These are phyloP conservation scores for Circinella minor DNA, from an alignment of 371 early-diverging fungal genomes.

Conservation along the genomic window DNA sequence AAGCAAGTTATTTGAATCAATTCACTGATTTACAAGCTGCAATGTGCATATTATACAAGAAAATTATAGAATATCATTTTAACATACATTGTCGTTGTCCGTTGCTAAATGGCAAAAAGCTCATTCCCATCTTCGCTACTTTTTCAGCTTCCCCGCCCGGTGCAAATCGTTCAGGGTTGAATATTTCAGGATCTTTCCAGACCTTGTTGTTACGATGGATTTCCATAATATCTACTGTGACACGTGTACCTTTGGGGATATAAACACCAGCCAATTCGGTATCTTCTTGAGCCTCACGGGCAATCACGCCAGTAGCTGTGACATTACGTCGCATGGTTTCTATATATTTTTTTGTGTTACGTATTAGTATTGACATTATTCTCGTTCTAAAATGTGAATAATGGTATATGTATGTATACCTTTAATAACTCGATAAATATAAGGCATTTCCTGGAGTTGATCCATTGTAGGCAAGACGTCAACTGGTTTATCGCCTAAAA, in stretches of 20 bases:
- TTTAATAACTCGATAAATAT: slow-evolving; percentile 46
- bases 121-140: slow-evolving; percentile 1
- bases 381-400: too few species aligned
- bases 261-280: slow-evolving; percentile 11
- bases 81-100: slow-evolving; percentile 18
- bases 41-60: neutral
- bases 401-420: slow-evolving; percentile 4
- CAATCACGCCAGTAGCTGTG: slow-evolving; percentile 9
- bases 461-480: slow-evolving; percentile 48
- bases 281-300: slow-evolving; percentile 16
- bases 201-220: slow-evolving; percentile 28
- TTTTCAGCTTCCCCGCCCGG: slow-evolving; percentile 21
- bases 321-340: slow-evolving; percentile 21
- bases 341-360: slow-evolving; percentile 5
- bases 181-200: slow-evolving; percentile 24
- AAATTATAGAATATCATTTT: too few species aligned
- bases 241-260: slow-evolving; percentile 20
- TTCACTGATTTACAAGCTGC: neutral
- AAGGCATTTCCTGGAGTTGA: slow-evolving; percentile 45
- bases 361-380: neutral
- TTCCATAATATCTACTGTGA: slow-evolving; percentile 17
- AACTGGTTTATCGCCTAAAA: slow-evolving; percentile 46
- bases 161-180: slow-evolving; percentile 29
- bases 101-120: slow-evolving; percentile 21
- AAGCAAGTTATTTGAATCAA: neutral